Evolutionary conservation across 179 eudicot genomes (phyloP).

Genomic region (Nepenthes alata): DNA sequence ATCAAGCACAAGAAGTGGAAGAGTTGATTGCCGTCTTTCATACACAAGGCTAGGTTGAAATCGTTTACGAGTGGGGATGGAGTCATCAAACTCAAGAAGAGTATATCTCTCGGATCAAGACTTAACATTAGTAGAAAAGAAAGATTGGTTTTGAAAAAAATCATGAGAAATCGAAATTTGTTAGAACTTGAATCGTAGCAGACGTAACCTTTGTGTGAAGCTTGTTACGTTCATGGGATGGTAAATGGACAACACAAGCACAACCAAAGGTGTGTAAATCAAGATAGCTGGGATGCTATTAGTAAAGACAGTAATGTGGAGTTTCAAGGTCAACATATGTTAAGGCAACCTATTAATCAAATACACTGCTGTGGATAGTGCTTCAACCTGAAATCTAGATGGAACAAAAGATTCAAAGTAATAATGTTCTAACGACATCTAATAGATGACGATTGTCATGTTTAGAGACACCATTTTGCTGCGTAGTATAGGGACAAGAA

Average conservation of each 20-base stretch:
- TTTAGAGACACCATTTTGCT: neutral
- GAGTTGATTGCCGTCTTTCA: neutral
- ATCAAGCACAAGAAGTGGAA: neutral
- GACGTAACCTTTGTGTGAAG: neutral
- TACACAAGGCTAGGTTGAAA: neutral
- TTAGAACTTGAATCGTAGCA: constrained; percentile 2
- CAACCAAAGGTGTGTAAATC: neutral
- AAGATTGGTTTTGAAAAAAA: neutral
- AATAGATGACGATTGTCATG: constrained; percentile 1
- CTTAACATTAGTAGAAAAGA: neutral
- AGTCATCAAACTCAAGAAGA: neutral
- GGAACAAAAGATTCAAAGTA: constrained; percentile 2
- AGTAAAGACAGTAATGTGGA: constrained; percentile 1
- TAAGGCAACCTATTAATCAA: constrained; percentile 1
- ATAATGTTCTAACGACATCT: neutral
- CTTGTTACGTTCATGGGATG: constrained; percentile 1
- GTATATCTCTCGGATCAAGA: neutral
- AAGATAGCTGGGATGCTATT: neutral
- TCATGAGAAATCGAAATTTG: constrained; percentile 1
- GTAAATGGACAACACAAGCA: constrained; percentile 4
- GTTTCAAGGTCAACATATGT: neutral
- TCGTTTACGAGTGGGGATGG: neutral
- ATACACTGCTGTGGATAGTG: constrained; percentile 5
- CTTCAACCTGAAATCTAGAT: constrained; percentile 5
- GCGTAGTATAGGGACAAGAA: neutral